Evolutionary conservation across 2,329 filamentous ascomycete genomes (phyloP), one percentile per base, ranked within the genome.

Genomic region (Paecilomyces sp.): DNA sequence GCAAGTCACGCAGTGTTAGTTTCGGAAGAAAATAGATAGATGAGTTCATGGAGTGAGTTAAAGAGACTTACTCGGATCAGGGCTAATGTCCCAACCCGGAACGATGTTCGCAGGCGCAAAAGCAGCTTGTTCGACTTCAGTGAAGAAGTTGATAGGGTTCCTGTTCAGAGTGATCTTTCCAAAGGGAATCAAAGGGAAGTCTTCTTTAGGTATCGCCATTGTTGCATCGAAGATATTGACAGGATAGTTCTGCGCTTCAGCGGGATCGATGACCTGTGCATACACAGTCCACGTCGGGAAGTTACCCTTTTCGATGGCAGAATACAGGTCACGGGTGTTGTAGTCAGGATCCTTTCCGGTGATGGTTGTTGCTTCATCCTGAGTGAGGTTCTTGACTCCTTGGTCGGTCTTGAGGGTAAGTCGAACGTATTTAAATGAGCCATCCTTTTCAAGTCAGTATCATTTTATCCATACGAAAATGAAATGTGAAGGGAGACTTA

Each of bases 141-240:
- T 85, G 70, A 91, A 92, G 76, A 89, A 92, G 73, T 92, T 91
- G 57, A 79, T 79, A 0, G 87, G 87, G 69, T 92, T 91, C 28
- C 81, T 81, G 74, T 91, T 85, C 57, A 92, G 71, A 60, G 85
- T 86, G 76, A 92, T 80, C 62, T 88, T 83, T 51, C 89, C 89
- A 12, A 92, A 75, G 34, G 81, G 81, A 9, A 83, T 84, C 50
- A 91, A 80, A 1, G 89, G 89, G 1, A 87, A 87, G 8, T 83
- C 67, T 63, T 92, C 88, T 66, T 90, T 86, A 0, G 89, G 88
- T 13, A 91, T 82, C 59, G 91, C 85, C 79, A 91, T 91, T 61
- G 89, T 91, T 0, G 88, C 82, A 65, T 92, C 89, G 1, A 91
- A 70, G 8, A 91, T 74, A 65, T 92, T 88, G 61, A 91, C 90